Percentiles rank a stretch among this genome's conserved stretches.
These are phyloP conservation scores for Dianthus caryophyllus DNA, from an alignment of 148 eudicot genomes.

Conservation along the genomic window DNA sequence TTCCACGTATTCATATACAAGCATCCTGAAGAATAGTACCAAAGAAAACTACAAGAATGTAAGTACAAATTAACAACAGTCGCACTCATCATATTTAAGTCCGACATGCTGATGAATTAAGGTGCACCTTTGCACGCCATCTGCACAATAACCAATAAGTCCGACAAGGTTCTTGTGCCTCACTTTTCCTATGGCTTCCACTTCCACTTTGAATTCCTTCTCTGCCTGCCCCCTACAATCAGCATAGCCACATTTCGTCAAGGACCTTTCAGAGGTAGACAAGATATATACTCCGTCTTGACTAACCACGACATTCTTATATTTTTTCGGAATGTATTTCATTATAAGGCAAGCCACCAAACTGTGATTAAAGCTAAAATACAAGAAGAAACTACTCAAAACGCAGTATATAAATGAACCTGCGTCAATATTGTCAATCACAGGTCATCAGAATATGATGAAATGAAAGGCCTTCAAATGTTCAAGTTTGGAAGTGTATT, in stretches of 20 bases:
- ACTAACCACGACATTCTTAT: too few species aligned
- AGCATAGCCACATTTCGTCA: not conserved
- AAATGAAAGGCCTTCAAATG: not conserved
- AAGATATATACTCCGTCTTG: not conserved
- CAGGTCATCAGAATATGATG: too few species aligned
- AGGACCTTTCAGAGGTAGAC: not conserved
- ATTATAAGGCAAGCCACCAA: too few species aligned
- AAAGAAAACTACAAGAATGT: constrained; percentile 10
- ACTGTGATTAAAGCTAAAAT: too few species aligned
- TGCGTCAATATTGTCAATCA: too few species aligned
- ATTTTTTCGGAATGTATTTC: too few species aligned
- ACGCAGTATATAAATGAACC: too few species aligned
- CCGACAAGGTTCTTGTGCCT: constrained; percentile 92
- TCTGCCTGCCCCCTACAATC: constrained; percentile 88
- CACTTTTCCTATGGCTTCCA: constrained; percentile 96
- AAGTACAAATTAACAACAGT: constrained; percentile 12
- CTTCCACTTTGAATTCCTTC: constrained; percentile 95
- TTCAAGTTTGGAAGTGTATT: not conserved
- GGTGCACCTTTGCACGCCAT: constrained; percentile 73
- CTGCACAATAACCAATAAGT: constrained; percentile 84
- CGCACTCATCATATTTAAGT: not conserved
- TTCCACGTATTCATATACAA: constrained; percentile 81
- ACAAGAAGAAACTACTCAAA: too few species aligned
- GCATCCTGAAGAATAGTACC: constrained; percentile 52
- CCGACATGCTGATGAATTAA: not conserved